Conservation (phyloP, 768 basidiomycete species). For the Termitomyces sp. region DNA sequence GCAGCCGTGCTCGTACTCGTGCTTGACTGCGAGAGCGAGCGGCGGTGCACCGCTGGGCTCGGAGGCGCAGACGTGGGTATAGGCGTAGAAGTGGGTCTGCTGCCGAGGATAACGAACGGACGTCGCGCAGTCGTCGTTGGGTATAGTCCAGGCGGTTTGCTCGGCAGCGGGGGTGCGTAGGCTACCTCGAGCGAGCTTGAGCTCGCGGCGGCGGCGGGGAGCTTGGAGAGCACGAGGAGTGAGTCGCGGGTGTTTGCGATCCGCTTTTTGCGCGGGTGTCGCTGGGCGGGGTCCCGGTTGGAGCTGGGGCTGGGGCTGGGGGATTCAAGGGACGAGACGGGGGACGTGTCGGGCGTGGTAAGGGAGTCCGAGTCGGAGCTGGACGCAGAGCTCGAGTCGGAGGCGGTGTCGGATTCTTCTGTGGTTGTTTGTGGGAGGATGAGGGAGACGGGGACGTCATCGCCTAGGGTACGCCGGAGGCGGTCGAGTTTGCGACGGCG, state of each 20-base stretch:
- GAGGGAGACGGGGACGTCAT: conserved; percentile 54
- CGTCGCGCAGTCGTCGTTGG: no score
- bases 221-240: neutral
- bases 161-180: neutral
- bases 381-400: no score
- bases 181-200: no score
- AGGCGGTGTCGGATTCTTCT: conserved; percentile 6
- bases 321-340: neutral
- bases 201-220: no score
- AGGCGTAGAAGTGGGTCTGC: neutral
- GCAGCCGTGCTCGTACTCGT: neutral
- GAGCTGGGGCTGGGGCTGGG: neutral
- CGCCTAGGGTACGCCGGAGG: conserved; percentile 54
- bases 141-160: neutral
- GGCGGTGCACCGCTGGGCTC: neutral
- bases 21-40: conserved; percentile 4
- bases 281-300: neutral
- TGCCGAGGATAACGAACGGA: no score
- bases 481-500: conserved; percentile 60
- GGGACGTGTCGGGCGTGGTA: neutral
- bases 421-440: conserved; percentile 39
- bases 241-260: conserved; percentile 10
- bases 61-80: neutral
- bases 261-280: conserved; percentile 2
- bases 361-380: conserved; percentile 2